Percentiles rank a stretch among this genome's conserved stretches.
These are phyloP conservation scores for Populus tremula DNA, from an alignment of 345 rosid species.

Conservation along the genomic window DNA sequence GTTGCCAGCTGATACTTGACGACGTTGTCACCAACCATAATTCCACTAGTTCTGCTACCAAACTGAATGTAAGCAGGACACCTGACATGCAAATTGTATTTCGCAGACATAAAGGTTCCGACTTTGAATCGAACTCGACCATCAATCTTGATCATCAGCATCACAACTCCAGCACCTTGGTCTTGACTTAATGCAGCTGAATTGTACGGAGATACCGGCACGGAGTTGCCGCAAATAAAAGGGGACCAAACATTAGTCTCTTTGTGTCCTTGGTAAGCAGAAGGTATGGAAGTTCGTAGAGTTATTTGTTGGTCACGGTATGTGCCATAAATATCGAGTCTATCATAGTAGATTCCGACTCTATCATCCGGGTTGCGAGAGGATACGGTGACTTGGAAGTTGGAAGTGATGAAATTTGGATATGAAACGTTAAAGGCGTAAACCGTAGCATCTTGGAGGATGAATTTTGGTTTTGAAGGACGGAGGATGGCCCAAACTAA, in stretches of 20 bases:
- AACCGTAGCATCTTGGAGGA: conserved; percentile 92
- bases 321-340: conserved; percentile 60
- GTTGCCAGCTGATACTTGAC: conserved; percentile 56
- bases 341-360: conserved; percentile 84
- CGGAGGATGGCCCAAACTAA: conserved; percentile 83
- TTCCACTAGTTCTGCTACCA: conserved; percentile 50
- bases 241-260: conserved; percentile 84
- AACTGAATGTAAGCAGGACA: conserved; percentile 62
- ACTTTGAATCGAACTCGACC: conserved; percentile 90
- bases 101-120: conserved; percentile 54
- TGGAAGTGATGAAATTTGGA: conserved; percentile 71
- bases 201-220: conserved; percentile 82
- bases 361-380: conserved; percentile 76
- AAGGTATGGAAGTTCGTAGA: conserved; percentile 46
- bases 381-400: conserved; percentile 71
- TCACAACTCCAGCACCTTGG: conserved; percentile 45
- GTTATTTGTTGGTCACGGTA: conserved; percentile 82
- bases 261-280: conserved; percentile 58
- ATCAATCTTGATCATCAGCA: conserved; percentile 56
- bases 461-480: conserved; percentile 74
- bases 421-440: conserved; percentile 70
- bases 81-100: conserved; percentile 56
- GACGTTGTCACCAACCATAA: conserved; percentile 55
- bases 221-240: conserved; percentile 50
- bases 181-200: conserved; percentile 45